phyloP scores from a whole-genome alignment of 2,329 filamentous ascomycete genomes.

The Bretziella fagacearum region DNA sequence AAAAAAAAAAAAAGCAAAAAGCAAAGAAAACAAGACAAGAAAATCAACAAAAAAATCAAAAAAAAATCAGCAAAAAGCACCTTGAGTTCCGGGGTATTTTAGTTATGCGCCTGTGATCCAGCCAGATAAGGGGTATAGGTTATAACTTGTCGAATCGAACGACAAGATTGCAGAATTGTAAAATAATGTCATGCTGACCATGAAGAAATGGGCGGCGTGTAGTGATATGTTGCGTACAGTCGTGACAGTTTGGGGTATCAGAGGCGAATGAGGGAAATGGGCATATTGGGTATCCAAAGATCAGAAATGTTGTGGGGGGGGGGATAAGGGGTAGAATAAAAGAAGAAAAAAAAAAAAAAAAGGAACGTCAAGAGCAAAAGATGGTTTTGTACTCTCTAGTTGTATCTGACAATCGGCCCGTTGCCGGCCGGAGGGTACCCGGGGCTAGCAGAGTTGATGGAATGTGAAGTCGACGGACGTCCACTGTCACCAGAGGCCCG shows the following conservation, averaged over 20 bases:
- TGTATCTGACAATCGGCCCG: constrained; percentile 61
- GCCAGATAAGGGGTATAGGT: constrained; percentile 13
- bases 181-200: neutral
- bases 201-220: constrained; percentile 1
- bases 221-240: constrained; percentile 1
- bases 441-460: constrained; percentile 50
- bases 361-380: constrained; percentile 27
- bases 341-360: constrained; percentile 20
- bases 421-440: constrained; percentile 77
- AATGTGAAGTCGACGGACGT: constrained; percentile 86
- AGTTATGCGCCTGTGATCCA: constrained; percentile 14
- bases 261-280: neutral
- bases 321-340: constrained; percentile 18
- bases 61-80: constrained; percentile 5
- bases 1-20: constrained; percentile 1
- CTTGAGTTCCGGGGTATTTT: constrained; percentile 14
- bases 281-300: neutral
- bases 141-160: constrained; percentile 15
- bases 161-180: constrained; percentile 11
- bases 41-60: neutral
- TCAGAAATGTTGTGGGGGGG: too few relatives aligned
- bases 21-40: neutral
- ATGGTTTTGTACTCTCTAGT: constrained; percentile 28
- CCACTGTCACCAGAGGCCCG: constrained; percentile 81
- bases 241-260: neutral